Conservation (phyloP, 2,329 filamentous ascomycete genomes). For the Allantophomopsis lycopodina region DNA sequence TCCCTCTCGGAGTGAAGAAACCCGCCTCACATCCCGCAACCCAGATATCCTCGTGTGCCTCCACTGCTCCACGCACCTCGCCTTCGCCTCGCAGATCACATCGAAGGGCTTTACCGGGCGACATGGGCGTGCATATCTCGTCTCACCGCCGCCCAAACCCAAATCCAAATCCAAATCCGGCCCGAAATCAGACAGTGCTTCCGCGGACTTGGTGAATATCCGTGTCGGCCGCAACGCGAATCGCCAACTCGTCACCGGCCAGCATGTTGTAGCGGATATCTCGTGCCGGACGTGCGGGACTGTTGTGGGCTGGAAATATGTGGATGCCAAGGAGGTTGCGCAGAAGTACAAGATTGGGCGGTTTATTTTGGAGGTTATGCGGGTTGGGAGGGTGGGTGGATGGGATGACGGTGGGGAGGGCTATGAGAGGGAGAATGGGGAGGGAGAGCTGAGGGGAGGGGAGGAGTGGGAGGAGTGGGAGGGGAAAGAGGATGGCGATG, state of each 20-base stretch:
- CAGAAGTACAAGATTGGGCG: constrained; percentile 59
- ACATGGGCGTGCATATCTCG: constrained; percentile 49
- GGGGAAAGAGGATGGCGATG: constrained; percentile 11
- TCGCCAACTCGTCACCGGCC: constrained; percentile 45
- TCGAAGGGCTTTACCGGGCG: constrained; percentile 54
- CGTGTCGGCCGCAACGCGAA: constrained; percentile 37
- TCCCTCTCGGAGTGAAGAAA: constrained; percentile 14
- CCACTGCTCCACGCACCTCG: constrained; percentile 45
- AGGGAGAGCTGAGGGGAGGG: constrained; percentile 3
- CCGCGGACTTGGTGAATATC: constrained; percentile 35
- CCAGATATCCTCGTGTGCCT: constrained; percentile 45
- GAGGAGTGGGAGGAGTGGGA: constrained; percentile 4
- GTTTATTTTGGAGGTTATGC: constrained; percentile 50
- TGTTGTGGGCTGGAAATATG: constrained; percentile 55
- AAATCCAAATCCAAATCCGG: constrained; percentile 4
- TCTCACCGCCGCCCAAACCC: constrained; percentile 24
- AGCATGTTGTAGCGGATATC: constrained; percentile 52
- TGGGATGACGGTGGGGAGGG: constrained; percentile 38
- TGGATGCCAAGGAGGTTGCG: constrained; percentile 41
- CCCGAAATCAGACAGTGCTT: constrained; percentile 2
- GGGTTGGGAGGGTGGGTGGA: constrained; percentile 33
- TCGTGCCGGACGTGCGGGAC: constrained; percentile 38
- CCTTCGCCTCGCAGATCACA: constrained; percentile 45
- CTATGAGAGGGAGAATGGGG: constrained; percentile 42
- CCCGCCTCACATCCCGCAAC: constrained; percentile 24